Evolutionary conservation across 345 rosid genomes (phyloP).

Genomic region (Melaleuca alternifolia): DNA sequence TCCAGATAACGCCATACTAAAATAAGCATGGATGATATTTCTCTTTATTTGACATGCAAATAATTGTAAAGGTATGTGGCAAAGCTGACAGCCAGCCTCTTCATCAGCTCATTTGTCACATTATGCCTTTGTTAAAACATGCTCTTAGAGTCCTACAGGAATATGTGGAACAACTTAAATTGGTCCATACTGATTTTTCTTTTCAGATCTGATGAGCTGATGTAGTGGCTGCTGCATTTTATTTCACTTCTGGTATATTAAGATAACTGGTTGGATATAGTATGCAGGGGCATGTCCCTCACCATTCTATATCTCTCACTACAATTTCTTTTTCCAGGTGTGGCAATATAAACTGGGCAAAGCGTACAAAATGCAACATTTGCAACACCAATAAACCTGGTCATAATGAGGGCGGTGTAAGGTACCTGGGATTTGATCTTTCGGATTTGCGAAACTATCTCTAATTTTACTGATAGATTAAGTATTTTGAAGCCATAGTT

Average conservation of each 20-base stretch:
- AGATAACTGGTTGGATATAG: background rate
- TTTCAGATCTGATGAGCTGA: background rate
- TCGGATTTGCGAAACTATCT: background rate
- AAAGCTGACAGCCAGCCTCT: background rate
- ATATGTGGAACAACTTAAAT: background rate
- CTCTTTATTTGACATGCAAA: background rate
- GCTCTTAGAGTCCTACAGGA: background rate
- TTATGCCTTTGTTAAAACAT: background rate
- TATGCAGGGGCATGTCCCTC: background rate
- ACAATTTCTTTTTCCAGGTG: constrained; percentile 45
- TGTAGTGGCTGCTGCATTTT: background rate
- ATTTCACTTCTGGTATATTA: background rate
- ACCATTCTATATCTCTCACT: background rate
- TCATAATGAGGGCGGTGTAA: constrained; percentile 90
- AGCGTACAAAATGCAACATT: constrained; percentile 85
- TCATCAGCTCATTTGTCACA: background rate
- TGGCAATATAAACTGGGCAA: constrained; percentile 97
- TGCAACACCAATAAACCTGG: constrained; percentile 98
- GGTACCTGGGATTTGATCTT: constrained; percentile 25
- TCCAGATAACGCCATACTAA: background rate
- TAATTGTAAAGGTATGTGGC: background rate
- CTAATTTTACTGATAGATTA: background rate
- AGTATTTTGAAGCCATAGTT: background rate
- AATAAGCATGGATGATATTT: background rate
- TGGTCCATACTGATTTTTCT: background rate